Evolutionary conservation across 306 rosid genomes (phyloP), one percentile per base, ranked within the genome.

Genomic region (Vigna mungo): DNA sequence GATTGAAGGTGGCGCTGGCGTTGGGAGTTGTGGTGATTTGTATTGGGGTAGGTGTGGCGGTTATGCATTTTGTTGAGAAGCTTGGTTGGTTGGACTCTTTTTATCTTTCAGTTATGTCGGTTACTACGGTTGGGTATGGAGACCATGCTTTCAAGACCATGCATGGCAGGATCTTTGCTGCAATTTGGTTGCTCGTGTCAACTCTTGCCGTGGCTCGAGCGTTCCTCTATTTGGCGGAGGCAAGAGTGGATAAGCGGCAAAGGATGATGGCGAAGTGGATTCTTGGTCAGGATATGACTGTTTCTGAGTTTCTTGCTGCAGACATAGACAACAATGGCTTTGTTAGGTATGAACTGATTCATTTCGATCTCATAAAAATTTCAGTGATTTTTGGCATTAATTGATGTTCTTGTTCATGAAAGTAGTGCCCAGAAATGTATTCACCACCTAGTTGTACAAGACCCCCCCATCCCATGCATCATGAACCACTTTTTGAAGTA

Each of bases 61-160:
- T 92, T 46, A 83, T 96, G 98, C 99, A 96, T 86, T 96, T 79
- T 84, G 90, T 92, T 17, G 99, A 96, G 85, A 76, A 20, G 44
- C 88, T 96, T 51, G 90, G 91, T 15, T 96, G 99, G 99, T 12
- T 96, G 81, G 99, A 92, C 86, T 89, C 98, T 2, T 88, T 96
- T 79, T 96, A 96, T 87, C 94, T 92, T 20, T 96, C 98, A 2
- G 99, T 96, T 62, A 96, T 96, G 99, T 92, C 99, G 0, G 99
- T 92, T 47, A 96, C 99, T 0, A 96, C 99, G 0, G 99, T 96
- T 41, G 98, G 99, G 15, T 96, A 96, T 65, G 99, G 98, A 2
- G 99, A 96, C 39, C 85, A 69, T 9, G 93, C 98, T 0, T 96
- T 96, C 75, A 85, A 81, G 81, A 89, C 98, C 9, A 0, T 91